Base-by-base conservation (phyloP, 495 filamentous ascomycete species). In the Penicillium crystallinum region DNA sequence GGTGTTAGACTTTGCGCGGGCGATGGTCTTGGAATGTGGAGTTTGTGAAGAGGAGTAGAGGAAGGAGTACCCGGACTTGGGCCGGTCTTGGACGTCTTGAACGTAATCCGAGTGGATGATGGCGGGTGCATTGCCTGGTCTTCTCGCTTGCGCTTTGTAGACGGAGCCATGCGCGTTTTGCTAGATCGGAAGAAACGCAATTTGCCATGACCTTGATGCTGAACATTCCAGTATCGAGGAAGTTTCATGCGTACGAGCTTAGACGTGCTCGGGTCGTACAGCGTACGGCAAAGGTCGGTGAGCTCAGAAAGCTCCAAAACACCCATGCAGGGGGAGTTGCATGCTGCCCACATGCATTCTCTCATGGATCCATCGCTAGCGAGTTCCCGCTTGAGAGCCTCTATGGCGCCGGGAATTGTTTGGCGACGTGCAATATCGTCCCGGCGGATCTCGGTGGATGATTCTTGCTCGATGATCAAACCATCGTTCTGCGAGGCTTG, bases 401-500 rank as follows among this genome's bases (percentile, higher is more conserved):
- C 76, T 6, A 95, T 70, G 7, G 93, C 90, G 19, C 86, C 87
- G 0, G 81, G 73, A 25, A 96, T 82, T n/a, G 85, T 86, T 40
- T 84, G 82, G 53, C 81, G 87, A 37, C 91, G 81, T 0, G 82
- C 84, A 15, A 88, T 76, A 56, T 85, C 80, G 2, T 83, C 83
- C 62, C 87, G 81, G 23, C 87, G 80, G 23, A 80, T 76, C 52
- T 86, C 81, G 3, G 85, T 84, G 17, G 81, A 76, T 6, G 81
- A 81, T 56, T 88, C 86, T 59, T 87, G 81, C 54, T 96, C 90
- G 46, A 97, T 83, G 39, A 95, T 83, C 54, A 98, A 72, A n/a
- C 79, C 84, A 43, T 79, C 81, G 9, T 74, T 71, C 12, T 76
- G 63, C 8, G 61, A 45, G 7, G 64, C 50, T 12, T 62, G 39